Evolutionary conservation across 2,329 filamentous ascomycete genomes (phyloP), one percentile per base, ranked within the genome.

Genomic region (Sporothrix inflata): DNA sequence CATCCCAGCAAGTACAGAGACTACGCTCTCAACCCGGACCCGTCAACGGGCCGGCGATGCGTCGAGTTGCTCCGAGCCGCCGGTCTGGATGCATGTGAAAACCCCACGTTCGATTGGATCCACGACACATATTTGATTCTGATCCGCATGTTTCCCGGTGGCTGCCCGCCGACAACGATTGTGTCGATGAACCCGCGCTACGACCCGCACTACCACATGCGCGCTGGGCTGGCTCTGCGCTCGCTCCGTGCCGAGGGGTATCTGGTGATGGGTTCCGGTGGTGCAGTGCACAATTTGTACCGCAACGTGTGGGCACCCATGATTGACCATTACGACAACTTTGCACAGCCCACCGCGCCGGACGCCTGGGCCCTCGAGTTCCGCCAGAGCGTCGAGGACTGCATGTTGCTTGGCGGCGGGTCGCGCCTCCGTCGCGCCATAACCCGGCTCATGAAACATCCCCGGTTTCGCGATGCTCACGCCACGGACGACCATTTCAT

Each of bases 401-500:
- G 85, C 0, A 82, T 91, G 51, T 3, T 14, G 5, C 69, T 71
- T 19, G 76, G 75, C 21, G 82, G 83, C 1, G 89, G 89, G 0
- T 88, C 88, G 5, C 78, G 79, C 34, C 77, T 91, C 67, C 79
- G 88, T 3, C 82, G 86, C 2, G 86, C 84, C 0, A 83, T 90
- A 70, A 88, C 88, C 1, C 83, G 89, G 45, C 77, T 92, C 75
- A 91, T 92, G 89, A 91, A 92, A 81, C 87, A 91, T 76, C 89
- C 90, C 0, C 82, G 83, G 63, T 92, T 86, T 76, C 81, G 90
- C 19, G 89, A 91, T 75, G 90, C 90, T 0, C 90, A 92, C 80
- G 89, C 84, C 0, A 92, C 90, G 0, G 90, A 92, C 77, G 90
- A 92, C 78, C 90, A 92, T 77, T 92, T 90, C 75, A 91, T 92